Base-by-base conservation (phyloP, 305 asterid species). In the Striga hermonthica region DNA sequence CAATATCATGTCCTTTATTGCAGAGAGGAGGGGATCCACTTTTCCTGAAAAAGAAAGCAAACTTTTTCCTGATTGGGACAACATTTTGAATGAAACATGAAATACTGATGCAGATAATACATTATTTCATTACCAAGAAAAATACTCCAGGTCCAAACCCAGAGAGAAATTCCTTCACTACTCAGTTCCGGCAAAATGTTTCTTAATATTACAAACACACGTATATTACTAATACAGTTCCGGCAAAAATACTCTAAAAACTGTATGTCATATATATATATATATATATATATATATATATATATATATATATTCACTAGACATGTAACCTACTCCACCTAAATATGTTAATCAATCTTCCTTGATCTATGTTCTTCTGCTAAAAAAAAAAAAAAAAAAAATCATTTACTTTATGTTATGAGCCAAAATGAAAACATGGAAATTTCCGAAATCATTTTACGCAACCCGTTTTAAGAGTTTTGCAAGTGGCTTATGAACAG, bases 1-100 rank as follows among this genome's bases (percentile, higher is more conserved):
- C 98, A 59, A 84, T 54, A 65, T 94, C 96, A 49, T 78, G 95
- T 73, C 74, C 86, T 76, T 86, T 85, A 74, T 80, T 83, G 79
- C 99, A 94, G 31, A 88, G 76, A 28, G 97, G 65, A 65, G 87
- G 93, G 22, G 90, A 78, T 48, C 90, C 74, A 50, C 76, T 79
- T 74, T 91, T 90, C 89, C 99, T 94, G 86, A 67, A 80, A 71
- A 82, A 35, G 55, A 12, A 75, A 77, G 61, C 66, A 74, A 60
- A 53, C 11, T 13, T 60, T 22, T 37, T 52, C 64, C 59, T 54
- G 50, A 59, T 68, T 62, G 72, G 72, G 54, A 53, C 40, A 44
- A 65, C 63, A 38, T 44, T 22, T 61, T n/a, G 58, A 45, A 66
- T 71, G 35, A 45, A 57, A 67, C 61, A 64, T 64, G 22, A 60